Evolutionary conservation across 176 grass and related monocot genomes (phyloP).

Genomic region (Zoysia japonica): DNA sequence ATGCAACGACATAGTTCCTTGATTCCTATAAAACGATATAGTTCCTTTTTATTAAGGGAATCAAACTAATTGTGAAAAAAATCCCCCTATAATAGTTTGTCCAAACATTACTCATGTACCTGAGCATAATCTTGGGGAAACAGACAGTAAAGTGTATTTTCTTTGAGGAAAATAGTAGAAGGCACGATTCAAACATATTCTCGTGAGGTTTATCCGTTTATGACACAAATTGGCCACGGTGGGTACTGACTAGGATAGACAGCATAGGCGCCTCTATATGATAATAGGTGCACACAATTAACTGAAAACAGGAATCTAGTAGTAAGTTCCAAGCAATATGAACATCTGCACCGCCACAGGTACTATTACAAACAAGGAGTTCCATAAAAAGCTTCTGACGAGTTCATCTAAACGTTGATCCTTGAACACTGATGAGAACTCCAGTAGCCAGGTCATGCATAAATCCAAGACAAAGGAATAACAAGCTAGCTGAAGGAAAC

Average conservation of each 20-base stretch:
- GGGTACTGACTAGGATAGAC: neutral
- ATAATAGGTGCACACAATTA: neutral
- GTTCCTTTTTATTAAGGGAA: neutral
- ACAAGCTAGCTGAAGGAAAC: constrained; percentile 9
- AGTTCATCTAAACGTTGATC: constrained; percentile 5
- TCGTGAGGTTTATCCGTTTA: neutral
- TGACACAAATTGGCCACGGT: neutral
- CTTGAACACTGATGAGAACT: constrained; percentile 31
- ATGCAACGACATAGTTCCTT: neutral
- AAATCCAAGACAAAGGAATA: constrained; percentile 44
- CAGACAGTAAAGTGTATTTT: neutral
- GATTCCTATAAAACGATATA: neutral
- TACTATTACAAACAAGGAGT: constrained; percentile 11
- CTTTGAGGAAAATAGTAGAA: neutral
- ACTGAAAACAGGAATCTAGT: constrained; percentile 3
- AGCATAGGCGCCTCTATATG: neutral
- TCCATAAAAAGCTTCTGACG: constrained; percentile 26
- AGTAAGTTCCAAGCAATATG: neutral
- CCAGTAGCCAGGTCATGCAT: constrained; percentile 16
- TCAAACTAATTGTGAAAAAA: too few species aligned
- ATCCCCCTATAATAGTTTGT: neutral
- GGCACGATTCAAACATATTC: neutral
- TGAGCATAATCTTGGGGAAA: neutral
- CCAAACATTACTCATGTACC: neutral
- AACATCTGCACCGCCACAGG: constrained; percentile 9